Base-by-base conservation (phyloP, 2,329 filamentous ascomycete genomes). In the Fusarium marasasianum region DNA sequence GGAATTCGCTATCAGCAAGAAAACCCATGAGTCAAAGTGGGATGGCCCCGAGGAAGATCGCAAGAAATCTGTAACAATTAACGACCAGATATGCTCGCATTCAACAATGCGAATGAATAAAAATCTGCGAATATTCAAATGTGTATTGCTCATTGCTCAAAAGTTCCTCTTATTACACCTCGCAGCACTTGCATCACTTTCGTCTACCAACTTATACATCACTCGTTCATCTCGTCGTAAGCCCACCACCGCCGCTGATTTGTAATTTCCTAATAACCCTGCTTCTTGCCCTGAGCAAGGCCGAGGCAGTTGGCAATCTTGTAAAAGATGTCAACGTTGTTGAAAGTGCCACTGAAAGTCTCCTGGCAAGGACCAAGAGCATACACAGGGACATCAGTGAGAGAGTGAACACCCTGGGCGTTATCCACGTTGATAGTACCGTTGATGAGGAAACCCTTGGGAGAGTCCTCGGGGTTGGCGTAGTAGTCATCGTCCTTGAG, bases 341-440 rank as follows among this genome's bases (percentile, higher is more conserved):
- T 90, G 75, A 91, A 94, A 8, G 91, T 89, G 63, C 93, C 92
- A 9, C 91, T 89, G 80, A 96, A 96, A 20, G 88, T 83, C 77
- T 94, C 91, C 81, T 94, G 91, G 84, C 94, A 96, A 11, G 94
- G 94, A 0, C 94, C 94, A 85, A 89, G 88, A 3, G 93, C 92
- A 77, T 93, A 96, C 26, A 96, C 91, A 5, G 93, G 91, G 38
- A 95, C 93, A 77, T 95, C 93, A 3, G 93, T 95, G 71, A 95
- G 84, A 31, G 90, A 93, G 84, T 95, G 93, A 24, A 94, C 93
- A 56, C 93, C 94, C 83, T 92, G 88, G 45, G 86, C 80, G 76
- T 92, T 88, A 62, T 81, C 82, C 5, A 90, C 87, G 1, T 91
- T 88, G 24, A 96, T 82, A 1, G 93, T 95, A 56, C 94, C 94